Percentiles rank a stretch among this genome's conserved stretches.
Evolutionary conservation across 192 early-diverging fungal species (phyloP).

Genomic region (Podila minutissima): DNA sequence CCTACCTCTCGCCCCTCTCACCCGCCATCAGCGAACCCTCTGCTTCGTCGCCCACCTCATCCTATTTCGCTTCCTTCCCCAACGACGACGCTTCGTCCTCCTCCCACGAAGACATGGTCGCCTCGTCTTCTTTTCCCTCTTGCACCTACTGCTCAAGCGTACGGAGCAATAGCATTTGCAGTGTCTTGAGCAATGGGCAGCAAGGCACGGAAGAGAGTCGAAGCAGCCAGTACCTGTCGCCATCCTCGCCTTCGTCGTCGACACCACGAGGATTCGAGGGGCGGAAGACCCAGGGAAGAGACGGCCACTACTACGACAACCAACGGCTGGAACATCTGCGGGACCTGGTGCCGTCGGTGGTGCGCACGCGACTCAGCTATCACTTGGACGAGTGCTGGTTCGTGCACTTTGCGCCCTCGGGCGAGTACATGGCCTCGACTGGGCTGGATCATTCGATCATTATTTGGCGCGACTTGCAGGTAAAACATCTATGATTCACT

Average conservation of each 20-base stretch:
- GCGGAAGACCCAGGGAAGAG: neutral
- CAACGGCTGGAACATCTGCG: constrained; percentile 7
- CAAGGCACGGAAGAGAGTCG: neutral
- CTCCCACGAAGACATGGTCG: neutral
- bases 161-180: constrained; percentile 8
- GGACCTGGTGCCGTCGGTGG: constrained; percentile 9
- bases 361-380: constrained; percentile 23
- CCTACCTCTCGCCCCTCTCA: constrained; percentile 2
- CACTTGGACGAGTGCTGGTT: constrained; percentile 45
- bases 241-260: neutral
- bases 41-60: neutral
- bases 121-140: constrained; percentile 3
- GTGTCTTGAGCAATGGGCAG: constrained; percentile 5
- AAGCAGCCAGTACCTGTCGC: neutral
- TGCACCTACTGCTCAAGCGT: constrained; percentile 25
- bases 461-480: constrained; percentile 27
- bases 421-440: constrained; percentile 27
- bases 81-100: neutral
- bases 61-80: neutral
- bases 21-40: neutral
- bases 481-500: neutral
- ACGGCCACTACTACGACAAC: neutral
- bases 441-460: constrained; percentile 16
- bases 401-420: constrained; percentile 40
- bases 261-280: neutral